Conservation (phyloP, 495 filamentous ascomycete genomes). For the Neurospora sp. region DNA sequence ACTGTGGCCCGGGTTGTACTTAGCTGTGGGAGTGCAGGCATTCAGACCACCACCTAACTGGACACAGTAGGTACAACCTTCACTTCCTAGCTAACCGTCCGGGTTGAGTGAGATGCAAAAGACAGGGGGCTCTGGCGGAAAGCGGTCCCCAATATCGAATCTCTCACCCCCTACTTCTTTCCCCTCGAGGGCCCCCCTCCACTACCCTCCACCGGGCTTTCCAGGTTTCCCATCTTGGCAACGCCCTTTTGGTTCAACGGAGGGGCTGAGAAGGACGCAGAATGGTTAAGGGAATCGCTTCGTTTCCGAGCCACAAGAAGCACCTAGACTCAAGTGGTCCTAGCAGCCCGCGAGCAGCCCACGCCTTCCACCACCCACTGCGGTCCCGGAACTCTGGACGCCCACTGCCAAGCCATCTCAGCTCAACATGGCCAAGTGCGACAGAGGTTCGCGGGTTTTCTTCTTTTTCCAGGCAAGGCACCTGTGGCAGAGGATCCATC, state of each 20-base stretch:
- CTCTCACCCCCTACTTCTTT: not conserved
- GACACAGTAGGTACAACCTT: too few relatives aligned
- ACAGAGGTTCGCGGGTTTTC: not conserved
- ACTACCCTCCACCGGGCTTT: not conserved
- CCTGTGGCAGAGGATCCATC: not conserved
- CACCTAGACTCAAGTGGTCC: not conserved
- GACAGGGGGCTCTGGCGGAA: not conserved
- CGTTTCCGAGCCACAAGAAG: not conserved
- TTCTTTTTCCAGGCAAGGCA: not conserved
- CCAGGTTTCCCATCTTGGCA: not conserved
- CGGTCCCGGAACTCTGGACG: conserved; percentile 12
- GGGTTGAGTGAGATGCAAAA: not conserved
- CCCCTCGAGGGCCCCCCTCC: not conserved
- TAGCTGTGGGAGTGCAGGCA: not conserved
- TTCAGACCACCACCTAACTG: not conserved
- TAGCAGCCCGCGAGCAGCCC: not conserved
- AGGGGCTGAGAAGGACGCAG: not conserved
- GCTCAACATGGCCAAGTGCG: not conserved
- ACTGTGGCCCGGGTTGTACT: not conserved
- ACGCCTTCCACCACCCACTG: not conserved
- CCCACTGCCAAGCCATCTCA: not conserved
- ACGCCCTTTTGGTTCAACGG: not conserved
- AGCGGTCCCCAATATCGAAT: not conserved
- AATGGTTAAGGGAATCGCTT: not conserved
- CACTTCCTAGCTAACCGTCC: not conserved